phyloP scores from a whole-genome alignment of 257 asterid genomes.

The Craterostigma plantagineum region DNA sequence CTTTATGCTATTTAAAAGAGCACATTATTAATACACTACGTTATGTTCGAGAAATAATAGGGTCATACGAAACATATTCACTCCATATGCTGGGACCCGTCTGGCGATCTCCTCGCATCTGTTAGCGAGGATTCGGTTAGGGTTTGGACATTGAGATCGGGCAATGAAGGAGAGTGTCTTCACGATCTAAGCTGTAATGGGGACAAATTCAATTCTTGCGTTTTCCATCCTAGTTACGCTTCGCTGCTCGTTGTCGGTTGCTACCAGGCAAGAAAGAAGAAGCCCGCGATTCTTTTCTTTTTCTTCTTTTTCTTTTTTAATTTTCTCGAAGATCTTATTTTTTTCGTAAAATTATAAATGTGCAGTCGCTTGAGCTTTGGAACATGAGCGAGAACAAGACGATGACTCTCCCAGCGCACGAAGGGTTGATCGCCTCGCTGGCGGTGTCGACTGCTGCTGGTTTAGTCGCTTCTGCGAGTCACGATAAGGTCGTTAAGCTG shows the following conservation, averaged over 20 bases:
- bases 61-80: constrained; percentile 75
- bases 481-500: constrained; percentile 66
- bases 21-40: constrained; percentile 2
- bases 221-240: constrained; percentile 73
- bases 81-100: constrained; percentile 81
- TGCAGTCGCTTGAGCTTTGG: constrained; percentile 9
- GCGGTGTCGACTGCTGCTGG: constrained; percentile 62
- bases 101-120: constrained; percentile 87
- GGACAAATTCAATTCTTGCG: constrained; percentile 77
- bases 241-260: constrained; percentile 84
- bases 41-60: constrained; percentile 14
- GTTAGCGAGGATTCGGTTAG: constrained; percentile 85
- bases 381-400: constrained; percentile 2
- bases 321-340: not conserved
- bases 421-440: constrained; percentile 42
- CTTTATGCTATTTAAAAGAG: no score
- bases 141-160: constrained; percentile 74
- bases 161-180: constrained; percentile 73
- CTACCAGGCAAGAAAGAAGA: constrained; percentile 90
- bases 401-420: constrained; percentile 3
- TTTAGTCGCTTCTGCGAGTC: constrained; percentile 88
- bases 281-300: not conserved
- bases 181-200: constrained; percentile 84
- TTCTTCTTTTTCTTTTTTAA: no score
- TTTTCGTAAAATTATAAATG: not conserved